Conservation (phyloP, 2,329 filamentous ascomycete species). For the Sporothrix protearum region DNA sequence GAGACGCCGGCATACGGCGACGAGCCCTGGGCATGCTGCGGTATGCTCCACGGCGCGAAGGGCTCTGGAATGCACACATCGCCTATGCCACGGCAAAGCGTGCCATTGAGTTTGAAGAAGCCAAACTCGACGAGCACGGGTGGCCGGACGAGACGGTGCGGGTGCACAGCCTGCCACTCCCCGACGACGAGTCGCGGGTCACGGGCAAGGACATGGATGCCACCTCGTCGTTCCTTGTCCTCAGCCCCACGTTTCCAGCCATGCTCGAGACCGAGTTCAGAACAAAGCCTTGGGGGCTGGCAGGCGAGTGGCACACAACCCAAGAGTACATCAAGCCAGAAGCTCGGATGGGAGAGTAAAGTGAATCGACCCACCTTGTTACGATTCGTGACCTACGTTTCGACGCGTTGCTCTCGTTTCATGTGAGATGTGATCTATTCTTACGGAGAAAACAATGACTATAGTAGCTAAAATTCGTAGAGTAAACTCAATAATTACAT, state of each 20-base stretch:
- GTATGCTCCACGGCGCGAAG: neutral
- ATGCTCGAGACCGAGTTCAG: neutral
- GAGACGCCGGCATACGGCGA: neutral
- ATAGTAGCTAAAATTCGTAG: too few relatives aligned
- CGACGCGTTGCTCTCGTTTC: too few relatives aligned
- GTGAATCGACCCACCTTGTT: too few relatives aligned
- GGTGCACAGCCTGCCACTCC: neutral
- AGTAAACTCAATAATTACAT: too few relatives aligned
- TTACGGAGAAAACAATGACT: too few relatives aligned
- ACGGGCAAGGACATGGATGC: neutral
- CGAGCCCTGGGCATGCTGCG: conserved; percentile 3
- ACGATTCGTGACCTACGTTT: too few relatives aligned
- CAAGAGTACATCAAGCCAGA: neutral
- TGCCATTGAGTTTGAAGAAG: conserved; percentile 9
- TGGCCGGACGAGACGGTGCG: neutral
- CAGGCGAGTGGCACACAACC: neutral
- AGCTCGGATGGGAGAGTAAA: neutral
- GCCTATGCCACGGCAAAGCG: neutral
- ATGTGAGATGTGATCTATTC: too few relatives aligned
- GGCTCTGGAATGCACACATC: conserved; percentile 6
- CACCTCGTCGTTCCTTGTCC: neutral
- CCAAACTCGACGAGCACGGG: neutral
- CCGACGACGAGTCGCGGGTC: neutral
- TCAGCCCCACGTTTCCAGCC: neutral
- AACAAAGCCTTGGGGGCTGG: neutral